These are phyloP conservation scores for Deinandra increscens DNA, from an alignment of 129 eudicot species.

Conservation along the genomic window DNA sequence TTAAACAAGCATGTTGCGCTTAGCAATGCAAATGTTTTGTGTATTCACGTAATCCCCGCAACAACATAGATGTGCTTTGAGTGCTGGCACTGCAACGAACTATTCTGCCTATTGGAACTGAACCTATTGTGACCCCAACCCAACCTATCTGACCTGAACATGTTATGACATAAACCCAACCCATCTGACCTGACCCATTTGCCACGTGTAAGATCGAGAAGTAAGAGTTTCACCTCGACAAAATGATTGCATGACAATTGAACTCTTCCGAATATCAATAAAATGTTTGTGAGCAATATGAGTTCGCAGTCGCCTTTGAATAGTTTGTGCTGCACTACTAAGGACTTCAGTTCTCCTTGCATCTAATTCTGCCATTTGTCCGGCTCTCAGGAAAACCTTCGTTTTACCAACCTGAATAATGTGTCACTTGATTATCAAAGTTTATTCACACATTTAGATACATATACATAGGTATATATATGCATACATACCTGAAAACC, in stretches of 20 bases:
- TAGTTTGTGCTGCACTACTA: slow-evolving; percentile 69
- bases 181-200: slow-evolving; percentile 6
- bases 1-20: too few species aligned
- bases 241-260: slow-evolving; percentile 53
- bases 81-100: too few species aligned
- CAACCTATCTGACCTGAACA: not conserved
- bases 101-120: too few species aligned
- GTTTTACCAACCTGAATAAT: slow-evolving; percentile 87
- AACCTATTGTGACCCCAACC: too few species aligned
- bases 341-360: slow-evolving; percentile 92
- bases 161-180: not conserved
- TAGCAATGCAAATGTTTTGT: too few species aligned
- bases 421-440: slow-evolving; percentile 14
- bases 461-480: not conserved
- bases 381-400: slow-evolving; percentile 91
- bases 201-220: slow-evolving; percentile 7
- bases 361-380: slow-evolving; percentile 99
- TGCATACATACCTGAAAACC: slow-evolving; percentile 73
- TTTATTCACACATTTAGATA: slow-evolving; percentile 2
- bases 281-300: slow-evolving; percentile 76
- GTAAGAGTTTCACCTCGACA: slow-evolving; percentile 54
- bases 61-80: too few species aligned
- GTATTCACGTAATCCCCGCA: too few species aligned
- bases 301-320: slow-evolving; percentile 77
- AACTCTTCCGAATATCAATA: slow-evolving; percentile 49